Percentiles rank a stretch among this genome's conserved stretches.
phyloP scores from a whole-genome alignment of 1,284 basidiomycete genomes.

The Ustilago esculenta region DNA sequence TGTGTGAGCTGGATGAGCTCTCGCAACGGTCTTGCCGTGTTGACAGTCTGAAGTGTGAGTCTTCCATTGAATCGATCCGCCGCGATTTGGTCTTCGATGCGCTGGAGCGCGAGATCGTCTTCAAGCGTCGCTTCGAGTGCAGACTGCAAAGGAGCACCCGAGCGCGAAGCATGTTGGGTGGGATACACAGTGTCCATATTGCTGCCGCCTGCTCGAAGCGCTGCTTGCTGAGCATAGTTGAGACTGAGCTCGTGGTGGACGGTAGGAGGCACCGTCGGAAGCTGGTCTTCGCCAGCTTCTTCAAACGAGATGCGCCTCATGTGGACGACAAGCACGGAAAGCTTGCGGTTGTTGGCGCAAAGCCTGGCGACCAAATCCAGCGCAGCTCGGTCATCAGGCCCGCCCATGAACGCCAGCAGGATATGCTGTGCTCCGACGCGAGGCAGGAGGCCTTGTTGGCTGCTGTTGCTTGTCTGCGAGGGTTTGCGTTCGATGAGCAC shows the following conservation, averaged over 20 bases:
- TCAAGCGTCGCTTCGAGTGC: constrained; percentile 54
- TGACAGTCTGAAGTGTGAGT: constrained; percentile 20
- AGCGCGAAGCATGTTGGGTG: constrained; percentile 17
- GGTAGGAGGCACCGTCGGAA: constrained; percentile 51
- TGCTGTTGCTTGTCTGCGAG: constrained; percentile 36
- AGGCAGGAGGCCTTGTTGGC: constrained; percentile 13
- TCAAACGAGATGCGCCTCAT: constrained; percentile 43
- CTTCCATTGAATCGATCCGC: constrained; percentile 19
- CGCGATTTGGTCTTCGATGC: constrained; percentile 40
- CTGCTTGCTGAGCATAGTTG: constrained; percentile 11
- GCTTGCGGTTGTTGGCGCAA: constrained; percentile 45
- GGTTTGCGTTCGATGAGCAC: constrained; percentile 80
- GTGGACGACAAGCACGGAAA: constrained; percentile 46
- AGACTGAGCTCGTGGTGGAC: constrained; percentile 53
- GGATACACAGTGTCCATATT: constrained; percentile 59
- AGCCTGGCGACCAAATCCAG: constrained; percentile 67
- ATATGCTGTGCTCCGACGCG: constrained; percentile 70
- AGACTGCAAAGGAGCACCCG: constrained; percentile 15
- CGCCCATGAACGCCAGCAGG: constrained; percentile 89
- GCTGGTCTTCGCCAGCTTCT: constrained; percentile 38
- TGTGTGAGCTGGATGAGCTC: constrained; percentile 31
- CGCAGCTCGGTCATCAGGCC: constrained; percentile 87
- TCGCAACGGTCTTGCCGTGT: constrained; percentile 36
- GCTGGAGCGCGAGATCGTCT: constrained; percentile 54
- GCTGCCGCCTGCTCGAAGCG: constrained; percentile 7